Evolutionary conservation across 129 eudicot genomes (phyloP).

Genomic region (Glebionis coronaria): DNA sequence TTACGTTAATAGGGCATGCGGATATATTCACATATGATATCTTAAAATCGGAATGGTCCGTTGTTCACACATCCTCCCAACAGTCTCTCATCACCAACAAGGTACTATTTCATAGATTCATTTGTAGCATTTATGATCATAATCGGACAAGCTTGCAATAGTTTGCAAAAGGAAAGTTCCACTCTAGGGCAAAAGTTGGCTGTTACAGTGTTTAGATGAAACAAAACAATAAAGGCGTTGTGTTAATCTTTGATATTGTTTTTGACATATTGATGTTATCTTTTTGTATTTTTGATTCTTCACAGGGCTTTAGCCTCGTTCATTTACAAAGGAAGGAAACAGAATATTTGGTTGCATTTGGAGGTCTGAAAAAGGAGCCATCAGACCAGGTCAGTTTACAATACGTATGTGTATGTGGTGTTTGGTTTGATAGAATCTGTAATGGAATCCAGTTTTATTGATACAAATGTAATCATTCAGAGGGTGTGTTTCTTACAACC

Average conservation of each 20-base stretch:
- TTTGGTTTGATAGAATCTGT: conserved; percentile 8
- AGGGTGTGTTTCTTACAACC: too few species aligned
- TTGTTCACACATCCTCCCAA: conserved; percentile 68
- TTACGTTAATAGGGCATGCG: conserved; percentile 57
- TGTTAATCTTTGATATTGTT: too few species aligned
- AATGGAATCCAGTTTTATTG: background rate
- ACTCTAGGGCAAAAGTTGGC: too few species aligned
- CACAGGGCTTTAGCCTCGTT: conserved; percentile 91
- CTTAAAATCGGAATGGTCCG: conserved; percentile 73
- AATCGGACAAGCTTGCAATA: too few species aligned
- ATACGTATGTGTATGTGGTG: background rate
- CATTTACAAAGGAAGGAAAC: conserved; percentile 76
- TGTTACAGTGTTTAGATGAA: too few species aligned
- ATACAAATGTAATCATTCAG: too few species aligned
- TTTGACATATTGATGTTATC: too few species aligned
- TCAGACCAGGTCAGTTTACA: conserved; percentile 70
- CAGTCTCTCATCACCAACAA: conserved; percentile 74
- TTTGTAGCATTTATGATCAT: background rate
- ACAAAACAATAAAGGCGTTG: too few species aligned
- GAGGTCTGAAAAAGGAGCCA: conserved; percentile 90
- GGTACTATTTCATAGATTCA: conserved; percentile 34
- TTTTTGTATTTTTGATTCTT: background rate
- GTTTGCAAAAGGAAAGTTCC: too few species aligned
- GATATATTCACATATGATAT: conserved; percentile 81
- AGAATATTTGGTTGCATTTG: conserved; percentile 88